These are phyloP conservation scores for Aspergillus neoniger DNA, from an alignment of 2,329 filamentous ascomycete genomes.

Conservation along the genomic window DNA sequence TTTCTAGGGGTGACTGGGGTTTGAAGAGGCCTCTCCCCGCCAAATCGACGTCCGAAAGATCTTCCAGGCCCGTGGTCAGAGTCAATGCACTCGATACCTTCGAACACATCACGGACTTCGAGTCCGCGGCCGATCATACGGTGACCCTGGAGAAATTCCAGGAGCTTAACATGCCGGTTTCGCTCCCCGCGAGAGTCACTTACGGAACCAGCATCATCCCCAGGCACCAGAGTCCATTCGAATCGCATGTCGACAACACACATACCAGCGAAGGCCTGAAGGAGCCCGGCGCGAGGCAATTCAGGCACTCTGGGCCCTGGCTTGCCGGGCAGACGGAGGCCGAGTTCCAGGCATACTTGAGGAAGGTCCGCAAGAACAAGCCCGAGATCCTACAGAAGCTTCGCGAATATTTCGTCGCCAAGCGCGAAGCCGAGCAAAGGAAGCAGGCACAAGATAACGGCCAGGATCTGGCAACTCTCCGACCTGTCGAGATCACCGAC, in stretches of 20 bases:
- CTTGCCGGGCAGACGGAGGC: constrained; percentile 57
- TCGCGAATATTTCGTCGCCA: constrained; percentile 36
- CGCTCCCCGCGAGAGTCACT: constrained; percentile 47
- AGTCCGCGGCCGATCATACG: constrained; percentile 77
- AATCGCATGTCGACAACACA: constrained; percentile 49
- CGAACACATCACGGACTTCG: constrained; percentile 87
- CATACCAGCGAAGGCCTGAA: constrained; percentile 35
- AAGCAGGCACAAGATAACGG: constrained; percentile 46
- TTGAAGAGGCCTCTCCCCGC: constrained; percentile 81
- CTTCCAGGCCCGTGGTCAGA: constrained; percentile 71
- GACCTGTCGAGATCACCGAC: constrained; percentile 39
- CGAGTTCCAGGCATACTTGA: constrained; percentile 57
- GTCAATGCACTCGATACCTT: constrained; percentile 78
- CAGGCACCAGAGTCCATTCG: constrained; percentile 44
- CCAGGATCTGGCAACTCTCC: constrained; percentile 34
- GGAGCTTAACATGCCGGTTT: constrained; percentile 74
- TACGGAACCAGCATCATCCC: constrained; percentile 32
- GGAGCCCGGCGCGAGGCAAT: constrained; percentile 46
- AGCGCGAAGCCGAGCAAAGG: constrained; percentile 38
- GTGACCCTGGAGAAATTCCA: constrained; percentile 83
- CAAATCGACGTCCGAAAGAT: constrained; percentile 70
- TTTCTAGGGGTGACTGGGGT: constrained; percentile 84
- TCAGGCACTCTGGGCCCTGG: constrained; percentile 62
- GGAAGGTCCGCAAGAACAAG: constrained; percentile 46
- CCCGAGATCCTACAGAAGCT: constrained; percentile 42